A percentile compares a stretch with the other conserved stretches of the same genome.
Conservation (phyloP, 2,329 filamentous ascomycete genomes). For the Aspergillus ustus region DNA sequence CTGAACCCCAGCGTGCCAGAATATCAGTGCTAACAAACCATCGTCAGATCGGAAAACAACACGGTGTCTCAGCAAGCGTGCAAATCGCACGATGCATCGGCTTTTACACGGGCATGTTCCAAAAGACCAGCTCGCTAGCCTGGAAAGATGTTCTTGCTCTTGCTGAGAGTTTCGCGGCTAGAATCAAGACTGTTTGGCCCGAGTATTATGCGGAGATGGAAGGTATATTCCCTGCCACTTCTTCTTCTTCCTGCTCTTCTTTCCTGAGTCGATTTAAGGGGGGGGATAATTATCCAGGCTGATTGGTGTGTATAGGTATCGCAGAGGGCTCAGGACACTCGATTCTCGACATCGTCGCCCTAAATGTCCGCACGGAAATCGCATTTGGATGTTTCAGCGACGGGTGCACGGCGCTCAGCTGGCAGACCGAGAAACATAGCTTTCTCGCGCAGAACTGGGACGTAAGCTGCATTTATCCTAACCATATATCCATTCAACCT, state of each 20-base stretch:
- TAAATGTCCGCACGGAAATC: slow-evolving; percentile 8
- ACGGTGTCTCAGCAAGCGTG: neutral
- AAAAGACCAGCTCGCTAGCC: neutral
- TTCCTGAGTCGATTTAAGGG: no score
- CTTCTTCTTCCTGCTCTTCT: neutral
- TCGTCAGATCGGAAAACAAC: neutral
- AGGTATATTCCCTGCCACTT: neutral
- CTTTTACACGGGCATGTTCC: neutral
- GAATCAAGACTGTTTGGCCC: neutral
- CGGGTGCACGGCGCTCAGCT: neutral
- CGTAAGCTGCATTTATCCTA: neutral
- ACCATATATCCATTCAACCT: no score
- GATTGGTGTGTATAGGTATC: neutral
- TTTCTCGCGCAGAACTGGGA: slow-evolving; percentile 6
- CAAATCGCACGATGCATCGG: neutral
- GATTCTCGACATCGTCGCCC: neutral
- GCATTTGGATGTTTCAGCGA: slow-evolving; percentile 9
- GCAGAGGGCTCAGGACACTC: neutral
- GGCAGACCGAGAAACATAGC: neutral
- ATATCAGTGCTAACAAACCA: neutral
- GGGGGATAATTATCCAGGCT: neutral
- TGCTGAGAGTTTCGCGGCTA: neutral
- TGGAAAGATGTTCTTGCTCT: neutral
- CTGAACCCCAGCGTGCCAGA: no score
- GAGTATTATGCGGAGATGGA: neutral